Evolutionary conservation across 441 rosid genomes (phyloP), one percentile per base, ranked within the genome.

Genomic region (Euphorbia schlechtendalii): DNA sequence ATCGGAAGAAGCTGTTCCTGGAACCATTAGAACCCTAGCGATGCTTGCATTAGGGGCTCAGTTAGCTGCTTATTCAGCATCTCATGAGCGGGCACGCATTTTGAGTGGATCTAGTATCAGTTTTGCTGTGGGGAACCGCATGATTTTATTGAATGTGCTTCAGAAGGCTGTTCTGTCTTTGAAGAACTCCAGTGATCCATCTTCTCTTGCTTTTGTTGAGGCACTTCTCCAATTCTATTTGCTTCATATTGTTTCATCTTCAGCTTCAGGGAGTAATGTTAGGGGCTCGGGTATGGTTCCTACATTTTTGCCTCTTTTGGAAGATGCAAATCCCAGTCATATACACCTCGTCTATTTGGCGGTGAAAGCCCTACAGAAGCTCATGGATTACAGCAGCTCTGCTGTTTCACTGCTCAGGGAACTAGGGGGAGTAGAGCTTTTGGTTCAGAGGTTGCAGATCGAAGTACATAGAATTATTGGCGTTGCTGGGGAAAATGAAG

Each of bases 261-360:
- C 99, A 20, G 83, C 98, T 54, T 87, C 96, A 36, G 97, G 96
- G 64, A 82, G 83, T 80, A 88, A 85, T 78, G 76, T 94, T 64
- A 83, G 99, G 72, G 99, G 99, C 12, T 91, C 96, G 61, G 98
- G 96, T 66, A 95, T 91, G 96, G 94, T 95, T 73, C 87, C 96
- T 11, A 95, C 99, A 4, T 89, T 95, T 76, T 82, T 91, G 69
- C 98, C 96, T 28, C 96, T 95, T 73, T 78, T 95, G 80, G 96
- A 91, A 82, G 90, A 95, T 76, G 71, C 86, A 65, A 90, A 95
- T 75, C 84, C 94, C 56, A 81, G 71, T 69, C 99, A 91, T 70
- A 76, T 86, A 80, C 92, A 86, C 76, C 98, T 95, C 80, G 98
- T 95, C 20, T 87, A 88, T 77, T 81, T 88, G 84, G 96, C 98